Base-by-base conservation (phyloP, 371 early-diverging fungal genomes). In the Blyttiomyces sp. region DNA sequence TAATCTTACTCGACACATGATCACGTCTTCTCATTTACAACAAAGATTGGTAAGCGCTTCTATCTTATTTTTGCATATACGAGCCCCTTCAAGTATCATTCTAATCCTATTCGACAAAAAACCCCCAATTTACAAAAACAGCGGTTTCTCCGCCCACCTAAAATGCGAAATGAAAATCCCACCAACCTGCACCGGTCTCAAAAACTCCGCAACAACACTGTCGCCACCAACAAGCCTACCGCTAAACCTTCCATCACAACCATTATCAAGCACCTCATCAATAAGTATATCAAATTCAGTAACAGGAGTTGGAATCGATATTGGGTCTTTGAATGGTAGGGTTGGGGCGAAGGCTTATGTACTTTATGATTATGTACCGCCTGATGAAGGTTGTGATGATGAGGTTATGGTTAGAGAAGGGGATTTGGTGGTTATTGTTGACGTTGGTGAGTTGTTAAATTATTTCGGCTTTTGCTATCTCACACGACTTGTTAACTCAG, bases 151-250 rank as follows among this genome's bases (percentile, higher is more conserved):
- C 43, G 66, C 69, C 9, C 76, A 76, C 50, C 19, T 66, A 1
- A 70, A 71, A 63, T 76, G 76, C 53, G 76, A 76, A 54, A 46
- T 66, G 24, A 76, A 76, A 52, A 65, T 71, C n/a, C 33, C 71
- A 19, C 66, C 71, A 7, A 62, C 51, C 1, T 76, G 76, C 43
- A 28, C 65, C 6, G 73, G 26, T 52, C n/a, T 61, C 43, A 57
- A 64, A 45, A 44, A 36, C 57, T 9, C 24, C 50, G 36, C 35
- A 1, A n/a, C 34, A 0, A 19, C 23, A 1, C 13, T 13, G 32
- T 9, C 13, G 63, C 56, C 57, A 16, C 59, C 19, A 59, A 23
- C 43, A 1, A 13, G 1, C 21, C 19, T 19, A 13, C 24, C 19
- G 21, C 3, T 39, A 44, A 9, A 21, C 32, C n/a, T 28, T 4